Base-by-base conservation (phyloP, 495 filamentous ascomycete genomes). In the Penicillium tannophilum region DNA sequence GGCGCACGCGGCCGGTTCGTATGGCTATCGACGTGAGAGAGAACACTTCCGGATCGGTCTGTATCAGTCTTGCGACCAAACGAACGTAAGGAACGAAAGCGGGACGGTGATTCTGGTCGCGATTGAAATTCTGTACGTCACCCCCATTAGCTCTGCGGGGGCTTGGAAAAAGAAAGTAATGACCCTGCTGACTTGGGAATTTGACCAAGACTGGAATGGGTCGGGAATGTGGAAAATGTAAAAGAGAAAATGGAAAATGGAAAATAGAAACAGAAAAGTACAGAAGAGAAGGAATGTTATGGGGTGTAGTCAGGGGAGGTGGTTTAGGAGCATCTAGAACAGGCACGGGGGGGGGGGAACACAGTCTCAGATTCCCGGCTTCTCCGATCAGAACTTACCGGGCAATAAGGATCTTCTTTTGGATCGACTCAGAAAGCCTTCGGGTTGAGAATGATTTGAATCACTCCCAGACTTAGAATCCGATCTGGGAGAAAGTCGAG, bases 401-500 rank as follows among this genome's bases (percentile, higher is more conserved):
- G 57, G 50, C 64, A 63, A 58, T 62, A 62, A 14, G 59, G 69
- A 62, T 60, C 72, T 73, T 67, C 78, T 78, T 57, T 68, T 76
- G 14, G 71, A 66, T 58, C 77, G 72, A 48, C 72, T 71, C 58
- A 72, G 56, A 77, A 71, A 47, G 69, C 69, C 59, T 74, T 75
- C 72, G 64, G 69, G 65, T 43, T 65, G 62, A 62, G 62, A 59
- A 45, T 64, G 65, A 62, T 64, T 72, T 58, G 68, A 67, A 65
- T 72, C 62, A 56, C 55, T 74, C 64, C 71, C 72, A 71, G 75
- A 67, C 61, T 67, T 68, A 63, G 72, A 68, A 63, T 80, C 75
- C 62, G 72, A 75, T 75, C 72, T 75, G 71, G 75, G 69, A 45
- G 77, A 75, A 52, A 71, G 69, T 63, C 73, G 74, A 66, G 70